Base-by-base conservation (phyloP, 2,329 filamentous ascomycete species). In the Tolypocladium tropicale region DNA sequence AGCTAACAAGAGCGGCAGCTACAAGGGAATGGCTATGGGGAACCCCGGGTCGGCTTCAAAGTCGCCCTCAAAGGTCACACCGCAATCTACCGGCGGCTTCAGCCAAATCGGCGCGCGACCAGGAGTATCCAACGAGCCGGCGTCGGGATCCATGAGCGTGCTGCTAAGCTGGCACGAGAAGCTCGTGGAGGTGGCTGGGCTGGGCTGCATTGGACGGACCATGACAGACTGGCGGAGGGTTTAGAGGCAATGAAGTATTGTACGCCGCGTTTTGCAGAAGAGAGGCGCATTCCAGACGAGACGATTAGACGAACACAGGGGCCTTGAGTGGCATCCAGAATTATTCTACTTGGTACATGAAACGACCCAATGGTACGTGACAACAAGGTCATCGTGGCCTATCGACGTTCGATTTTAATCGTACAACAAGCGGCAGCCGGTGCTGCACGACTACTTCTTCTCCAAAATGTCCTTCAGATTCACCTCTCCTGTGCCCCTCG, bases 151-250 rank as follows among this genome's bases (percentile, higher is more conserved):
- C 55, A 97, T 97, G 94, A 97, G 94, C 69, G 94, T 99, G 53
- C 72, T 99, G 69, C 77, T 99, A 63, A 96, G 91, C 74, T 99
- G 94, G 94, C 94, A 99, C 70, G 94, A 99, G 78, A 99, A 96
- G 81, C 82, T 96, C 60, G 90, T 97, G 5, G 94, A 99, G 67
- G 85, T 96, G 67, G 90, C 91, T 39, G 94, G 94, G 28, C 79
- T 91, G 63, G 94, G 94, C 49, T 90, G 89, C 71, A 94, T 99
- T 73, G 89, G 91, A 60, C 84, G 94, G 65, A 90, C 90, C 62
- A 96, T 99, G 92, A 94, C 90, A 46, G 94, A 99, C 78, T 89
- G 93, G 77, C 86, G 94, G 68, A 94, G 88, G 65, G 93, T 71
- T 56, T 71, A 68, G 50, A 55, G 53, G 28, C 12, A 18, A 23